Percentiles rank a stretch among this genome's conserved stretches.
Conservation (phyloP, 2,329 filamentous ascomycete genomes). For the Mycosphaerella sp. region DNA sequence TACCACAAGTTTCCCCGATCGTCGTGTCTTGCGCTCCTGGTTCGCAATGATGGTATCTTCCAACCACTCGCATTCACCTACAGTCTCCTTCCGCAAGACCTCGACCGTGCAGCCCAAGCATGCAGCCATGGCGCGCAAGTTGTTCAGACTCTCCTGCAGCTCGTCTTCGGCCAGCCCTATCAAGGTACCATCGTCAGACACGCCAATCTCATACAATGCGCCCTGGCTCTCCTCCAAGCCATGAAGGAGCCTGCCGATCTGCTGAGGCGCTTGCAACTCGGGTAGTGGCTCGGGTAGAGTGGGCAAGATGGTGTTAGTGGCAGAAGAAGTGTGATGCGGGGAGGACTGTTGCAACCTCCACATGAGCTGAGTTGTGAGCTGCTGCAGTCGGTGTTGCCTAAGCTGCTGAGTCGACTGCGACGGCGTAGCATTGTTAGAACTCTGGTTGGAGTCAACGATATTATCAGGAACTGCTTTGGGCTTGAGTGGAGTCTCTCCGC, state of each 20-base stretch:
- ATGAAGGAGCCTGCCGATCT: conserved; percentile 53
- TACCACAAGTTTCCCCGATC: conserved; percentile 62
- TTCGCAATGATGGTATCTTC: conserved; percentile 36
- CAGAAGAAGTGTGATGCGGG: conserved; percentile 76
- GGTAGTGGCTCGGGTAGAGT: conserved; percentile 61
- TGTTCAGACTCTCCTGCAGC: conserved; percentile 81
- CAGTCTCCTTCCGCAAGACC: conserved; percentile 71
- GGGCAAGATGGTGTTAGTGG: conserved; percentile 67
- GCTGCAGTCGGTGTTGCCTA: conserved; percentile 76
- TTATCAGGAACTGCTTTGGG: conserved; percentile 27
- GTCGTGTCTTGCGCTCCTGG: conserved; percentile 36
- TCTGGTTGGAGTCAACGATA: conserved; percentile 19
- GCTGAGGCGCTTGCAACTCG: conserved; percentile 51
- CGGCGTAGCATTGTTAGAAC: conserved; percentile 7
- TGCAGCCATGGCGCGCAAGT: conserved; percentile 82
- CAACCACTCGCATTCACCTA: conserved; percentile 76
- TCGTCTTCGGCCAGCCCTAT: conserved; percentile 85
- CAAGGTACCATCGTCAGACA: conserved; percentile 88
- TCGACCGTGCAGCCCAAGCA: conserved; percentile 83
- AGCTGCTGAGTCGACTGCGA: conserved; percentile 52
- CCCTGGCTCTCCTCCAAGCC: conserved; percentile 90
- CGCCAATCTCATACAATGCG: conserved; percentile 91
- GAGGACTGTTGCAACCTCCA: conserved; percentile 96
- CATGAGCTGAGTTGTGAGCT: conserved; percentile 87
- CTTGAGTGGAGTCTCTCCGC: conserved; percentile 17